phyloP scores from a whole-genome alignment of 768 basidiomycete species.

The Macrolepiota fuliginosa region DNA sequence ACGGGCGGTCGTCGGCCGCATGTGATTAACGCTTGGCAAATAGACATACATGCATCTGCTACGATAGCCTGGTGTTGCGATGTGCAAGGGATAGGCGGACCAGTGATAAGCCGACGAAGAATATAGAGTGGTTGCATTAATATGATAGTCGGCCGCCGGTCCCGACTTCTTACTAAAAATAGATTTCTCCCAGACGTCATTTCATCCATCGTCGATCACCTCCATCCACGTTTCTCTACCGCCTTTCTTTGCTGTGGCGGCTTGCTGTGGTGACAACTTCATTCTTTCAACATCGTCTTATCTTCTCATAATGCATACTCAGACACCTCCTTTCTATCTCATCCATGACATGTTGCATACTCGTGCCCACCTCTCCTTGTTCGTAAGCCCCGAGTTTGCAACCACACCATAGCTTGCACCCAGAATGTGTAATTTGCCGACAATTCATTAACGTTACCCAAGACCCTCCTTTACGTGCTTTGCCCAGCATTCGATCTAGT shows the following conservation, averaged over 20 bases:
- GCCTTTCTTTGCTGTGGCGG: neutral
- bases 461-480: slow-evolving; percentile 12
- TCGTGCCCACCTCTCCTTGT: slow-evolving; percentile 6
- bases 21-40: slow-evolving; percentile 25
- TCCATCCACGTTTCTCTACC: neutral
- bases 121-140: neutral
- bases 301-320: neutral
- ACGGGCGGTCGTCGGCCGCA: slow-evolving; percentile 64
- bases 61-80: neutral
- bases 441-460: slow-evolving; percentile 5
- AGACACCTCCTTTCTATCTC: neutral
- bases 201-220: neutral
- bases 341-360: slow-evolving; percentile 9
- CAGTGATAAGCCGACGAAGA: neutral
- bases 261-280: neutral
- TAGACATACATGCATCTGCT: neutral
- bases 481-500: slow-evolving; percentile 4
- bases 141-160: neutral
- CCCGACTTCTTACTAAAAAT: neutral
- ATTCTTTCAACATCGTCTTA: neutral
- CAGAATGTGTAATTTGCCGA: neutral
- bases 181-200: slow-evolving; percentile 2
- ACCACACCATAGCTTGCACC: neutral
- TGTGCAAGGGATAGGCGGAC: neutral
- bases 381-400: slow-evolving; percentile 3